phyloP scores from a whole-genome alignment of 352 stramenopile genomes.

The Phytophthora kernoviae region DNA sequence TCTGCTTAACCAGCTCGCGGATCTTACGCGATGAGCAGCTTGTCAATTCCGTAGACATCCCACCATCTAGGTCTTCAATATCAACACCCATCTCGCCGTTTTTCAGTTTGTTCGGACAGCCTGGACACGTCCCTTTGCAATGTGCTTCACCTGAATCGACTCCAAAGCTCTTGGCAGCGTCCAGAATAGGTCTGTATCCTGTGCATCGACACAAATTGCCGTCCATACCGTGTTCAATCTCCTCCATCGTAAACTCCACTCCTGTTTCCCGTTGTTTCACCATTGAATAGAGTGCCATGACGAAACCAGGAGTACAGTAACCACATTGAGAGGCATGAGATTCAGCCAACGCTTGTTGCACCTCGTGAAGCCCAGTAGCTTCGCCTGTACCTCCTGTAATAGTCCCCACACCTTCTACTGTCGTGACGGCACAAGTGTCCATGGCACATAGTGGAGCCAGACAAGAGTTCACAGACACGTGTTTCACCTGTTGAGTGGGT shows the following conservation, averaged over 20 bases:
- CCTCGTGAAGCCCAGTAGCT: slow-evolving; percentile 64
- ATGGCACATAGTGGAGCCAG: slow-evolving; percentile 83
- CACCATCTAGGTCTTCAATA: slow-evolving; percentile 58
- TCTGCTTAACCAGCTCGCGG: slow-evolving; percentile 52
- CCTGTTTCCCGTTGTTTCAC: slow-evolving; percentile 76
- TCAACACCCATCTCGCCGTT: slow-evolving; percentile 43
- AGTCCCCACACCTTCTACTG: slow-evolving; percentile 78
- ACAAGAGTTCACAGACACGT: slow-evolving; percentile 89
- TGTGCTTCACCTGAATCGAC: slow-evolving; percentile 58
- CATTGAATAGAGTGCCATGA: slow-evolving; percentile 88
- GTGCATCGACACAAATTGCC: slow-evolving; percentile 97
- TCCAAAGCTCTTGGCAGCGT: slow-evolving; percentile 89
- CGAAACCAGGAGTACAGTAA: slow-evolving; percentile 91
- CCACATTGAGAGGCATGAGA: slow-evolving; percentile 95
- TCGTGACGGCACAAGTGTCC: slow-evolving; percentile 86
- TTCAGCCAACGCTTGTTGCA: slow-evolving; percentile 91
- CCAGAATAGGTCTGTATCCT: slow-evolving; percentile 81
- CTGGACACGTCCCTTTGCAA: slow-evolving; percentile 68
- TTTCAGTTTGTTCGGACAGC: slow-evolving; percentile 67
- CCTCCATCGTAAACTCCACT: slow-evolving; percentile 76
- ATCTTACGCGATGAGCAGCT: slow-evolving; percentile 78
- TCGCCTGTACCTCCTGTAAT: slow-evolving; percentile 34
- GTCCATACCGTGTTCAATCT: slow-evolving; percentile 94
- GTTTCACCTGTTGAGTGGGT: slow-evolving; percentile 44
- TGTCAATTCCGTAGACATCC: slow-evolving; percentile 42